These are phyloP conservation scores for Sugiyamaella valdiviana DNA, from an alignment of 805 yeast species.

Conservation along the genomic window DNA sequence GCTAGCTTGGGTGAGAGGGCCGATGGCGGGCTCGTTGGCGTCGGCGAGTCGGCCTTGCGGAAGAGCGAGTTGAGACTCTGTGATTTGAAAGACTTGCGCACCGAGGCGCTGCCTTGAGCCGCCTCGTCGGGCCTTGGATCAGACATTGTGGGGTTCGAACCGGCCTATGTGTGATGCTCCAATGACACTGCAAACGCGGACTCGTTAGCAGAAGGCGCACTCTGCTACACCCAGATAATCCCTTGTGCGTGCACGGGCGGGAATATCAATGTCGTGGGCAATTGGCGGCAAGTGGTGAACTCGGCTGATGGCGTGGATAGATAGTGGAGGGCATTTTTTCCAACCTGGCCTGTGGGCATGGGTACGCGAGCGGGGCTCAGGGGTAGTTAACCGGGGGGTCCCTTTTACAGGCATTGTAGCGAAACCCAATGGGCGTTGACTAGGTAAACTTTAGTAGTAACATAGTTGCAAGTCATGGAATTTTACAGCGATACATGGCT, in stretches of 20 bases:
- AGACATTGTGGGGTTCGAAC: background rate
- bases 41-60: constrained; percentile 12
- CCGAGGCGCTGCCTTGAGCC: background rate
- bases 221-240: background rate
- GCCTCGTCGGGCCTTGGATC: background rate
- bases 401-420: background rate
- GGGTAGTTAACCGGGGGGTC: no score
- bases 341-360: background rate
- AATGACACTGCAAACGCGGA: background rate
- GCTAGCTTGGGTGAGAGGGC: constrained; percentile 4
- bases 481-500: no score
- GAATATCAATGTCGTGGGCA: background rate
- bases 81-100: constrained; percentile 32
- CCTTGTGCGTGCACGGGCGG: background rate
- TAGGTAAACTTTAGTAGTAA: no score
- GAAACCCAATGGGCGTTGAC: no score
- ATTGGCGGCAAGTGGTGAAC: background rate
- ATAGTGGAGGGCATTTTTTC: background rate
- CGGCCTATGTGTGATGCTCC: background rate
- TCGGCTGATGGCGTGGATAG: background rate
- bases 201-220: background rate
- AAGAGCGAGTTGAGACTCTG: constrained; percentile 34
- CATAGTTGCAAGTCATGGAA: no score
- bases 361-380: background rate
- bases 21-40: constrained; percentile 6